Base-by-base conservation (phyloP, 331 rosid genomes). In the Prunus yedoensis region DNA sequence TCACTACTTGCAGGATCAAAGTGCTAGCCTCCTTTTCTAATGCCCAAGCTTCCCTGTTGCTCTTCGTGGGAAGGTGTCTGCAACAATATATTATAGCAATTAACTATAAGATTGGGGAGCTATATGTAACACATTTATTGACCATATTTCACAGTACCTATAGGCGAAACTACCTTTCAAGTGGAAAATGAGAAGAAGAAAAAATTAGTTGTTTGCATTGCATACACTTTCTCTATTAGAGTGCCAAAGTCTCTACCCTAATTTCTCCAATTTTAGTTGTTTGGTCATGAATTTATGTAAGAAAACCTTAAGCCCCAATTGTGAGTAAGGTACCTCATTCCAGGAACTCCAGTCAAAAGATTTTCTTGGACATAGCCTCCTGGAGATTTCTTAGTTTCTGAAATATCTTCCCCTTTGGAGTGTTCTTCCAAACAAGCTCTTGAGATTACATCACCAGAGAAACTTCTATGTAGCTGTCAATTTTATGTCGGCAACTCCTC, bases 11-110 rank as follows among this genome's bases (percentile, higher is more conserved):
- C 8, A 74, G 53, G 47, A 82, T 82, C 74, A 78, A 65, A 35
- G 25, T 56, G 0, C 62, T 70, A 14, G 72, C 54, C 38, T 82
- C 86, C 73, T 74, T 82, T 74, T 82, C 77, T 25, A 82, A 50
- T 14, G 74, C 83, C 86, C 86, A 78, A 35, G 77, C 83, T 64
- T 82, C 83, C 71, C 75, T 70, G 8, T 82, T 82, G 83, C 38
- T 69, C 83, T 74, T 82, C 15, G 86, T 82, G 27, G 86, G 86
- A 65, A 82, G 65, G 23, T 74, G 74, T 4, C 83, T 82, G 70
- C 13, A 70, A 68, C 17, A 18, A 13, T 38, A 38, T 38, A 38
- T 3, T 2, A 23, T 18, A 45, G 2, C 47, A 27, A 45, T 46
- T 27, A 1, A 38, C 43, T 1, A 16, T 17, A 60, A 2, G n/a